These are phyloP conservation scores for Aspergillus novoparasiticus DNA, from an alignment of 2,329 filamentous ascomycete species.

Conservation along the genomic window DNA sequence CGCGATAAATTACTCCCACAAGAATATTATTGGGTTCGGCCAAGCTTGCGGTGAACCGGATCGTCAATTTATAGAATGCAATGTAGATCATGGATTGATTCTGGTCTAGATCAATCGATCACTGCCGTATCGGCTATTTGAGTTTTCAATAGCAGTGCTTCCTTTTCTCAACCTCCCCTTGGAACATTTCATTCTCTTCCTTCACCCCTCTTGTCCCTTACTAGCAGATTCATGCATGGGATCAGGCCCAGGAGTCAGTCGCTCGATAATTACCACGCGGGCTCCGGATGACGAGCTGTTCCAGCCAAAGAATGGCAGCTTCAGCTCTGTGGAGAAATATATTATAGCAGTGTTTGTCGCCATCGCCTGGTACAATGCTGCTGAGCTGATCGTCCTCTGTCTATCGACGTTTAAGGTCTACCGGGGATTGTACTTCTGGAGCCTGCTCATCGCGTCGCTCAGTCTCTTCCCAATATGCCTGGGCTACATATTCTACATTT, in stretches of 20 bases:
- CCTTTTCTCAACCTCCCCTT: background rate
- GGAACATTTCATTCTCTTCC: background rate
- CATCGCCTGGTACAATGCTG: constrained; percentile 50
- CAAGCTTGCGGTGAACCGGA: background rate
- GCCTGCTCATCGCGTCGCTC: constrained; percentile 34
- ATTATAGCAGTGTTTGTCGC: constrained; percentile 26
- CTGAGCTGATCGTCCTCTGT: constrained; percentile 39
- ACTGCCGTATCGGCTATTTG: background rate
- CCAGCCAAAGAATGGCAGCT: background rate
- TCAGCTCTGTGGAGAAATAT: background rate
- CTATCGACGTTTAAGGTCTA: constrained; percentile 38
- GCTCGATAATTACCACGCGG: background rate
- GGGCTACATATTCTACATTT: constrained; percentile 41
- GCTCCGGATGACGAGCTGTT: background rate
- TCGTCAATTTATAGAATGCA: background rate
- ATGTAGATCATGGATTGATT: background rate
- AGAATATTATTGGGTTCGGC: background rate
- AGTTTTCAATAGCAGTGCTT: background rate
- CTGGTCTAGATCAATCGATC: background rate
- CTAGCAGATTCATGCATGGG: background rate
- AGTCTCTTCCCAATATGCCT: constrained; percentile 34
- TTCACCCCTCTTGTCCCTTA: background rate
- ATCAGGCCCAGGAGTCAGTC: background rate
- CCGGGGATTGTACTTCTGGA: constrained; percentile 43
- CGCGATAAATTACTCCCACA: background rate